Percentiles rank a stretch among this genome's conserved stretches.
These are phyloP conservation scores for Pichia sp. DNA, from an alignment of 1,139 yeast species.

Conservation along the genomic window DNA sequence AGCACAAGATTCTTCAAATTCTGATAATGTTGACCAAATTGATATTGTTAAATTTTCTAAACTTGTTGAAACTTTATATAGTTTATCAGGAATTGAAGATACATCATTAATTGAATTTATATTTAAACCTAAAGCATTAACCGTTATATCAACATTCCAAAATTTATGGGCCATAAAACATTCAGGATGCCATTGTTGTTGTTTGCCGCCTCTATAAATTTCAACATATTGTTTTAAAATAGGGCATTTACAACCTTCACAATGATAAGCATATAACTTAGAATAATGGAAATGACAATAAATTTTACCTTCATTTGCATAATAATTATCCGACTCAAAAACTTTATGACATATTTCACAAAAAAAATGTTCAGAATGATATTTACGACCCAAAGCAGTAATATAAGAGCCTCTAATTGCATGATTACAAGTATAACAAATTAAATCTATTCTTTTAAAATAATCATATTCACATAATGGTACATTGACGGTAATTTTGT, in stretches of 20 bases:
- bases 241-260: conserved; percentile 91
- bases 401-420: conserved; percentile 92
- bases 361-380: conserved; percentile 92
- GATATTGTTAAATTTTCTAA: conserved; percentile 67
- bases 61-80: conserved; percentile 54
- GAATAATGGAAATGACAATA: conserved; percentile 93
- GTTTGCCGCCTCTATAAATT: conserved; percentile 84
- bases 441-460: conserved; percentile 72
- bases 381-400: conserved; percentile 86
- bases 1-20: conserved; percentile 90
- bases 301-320: conserved; percentile 77
- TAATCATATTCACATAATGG: conserved; percentile 93
- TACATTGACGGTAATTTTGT: conserved; percentile 37
- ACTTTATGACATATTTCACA: conserved; percentile 84
- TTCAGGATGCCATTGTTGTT: conserved; percentile 98
- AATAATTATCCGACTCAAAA: conserved; percentile 90
- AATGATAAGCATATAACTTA: conserved; percentile 73
- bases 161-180: conserved; percentile 96
- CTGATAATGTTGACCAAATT: conserved; percentile 84
- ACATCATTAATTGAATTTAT: conserved; percentile 17
- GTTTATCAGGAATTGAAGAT: conserved; percentile 40
- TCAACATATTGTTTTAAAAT: conserved; percentile 93
- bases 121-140: conserved; percentile 52
- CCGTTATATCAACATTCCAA: conserved; percentile 84
- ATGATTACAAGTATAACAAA: conserved; percentile 77